phyloP scores from a whole-genome alignment of 768 basidiomycete species.

The Serendipita vermifera region DNA sequence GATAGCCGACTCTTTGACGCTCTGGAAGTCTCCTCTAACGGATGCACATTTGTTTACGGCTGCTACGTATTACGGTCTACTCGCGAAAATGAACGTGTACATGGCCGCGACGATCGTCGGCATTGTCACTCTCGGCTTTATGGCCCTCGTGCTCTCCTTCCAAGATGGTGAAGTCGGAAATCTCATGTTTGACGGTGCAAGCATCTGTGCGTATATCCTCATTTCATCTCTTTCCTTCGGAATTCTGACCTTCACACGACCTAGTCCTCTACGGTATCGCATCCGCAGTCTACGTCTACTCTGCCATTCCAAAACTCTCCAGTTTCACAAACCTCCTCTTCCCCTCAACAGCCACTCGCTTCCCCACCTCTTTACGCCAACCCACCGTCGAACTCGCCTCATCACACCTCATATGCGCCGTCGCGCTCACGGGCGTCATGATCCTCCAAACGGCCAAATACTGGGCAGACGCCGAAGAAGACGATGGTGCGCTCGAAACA shows the following conservation, averaged over 20 bases:
- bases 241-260: neutral
- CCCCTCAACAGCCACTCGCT: constrained; percentile 41
- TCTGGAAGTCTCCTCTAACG: constrained; percentile 77
- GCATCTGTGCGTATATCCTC: constrained; percentile 49
- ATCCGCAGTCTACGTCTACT: constrained; percentile 56
- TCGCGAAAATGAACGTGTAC: constrained; percentile 49
- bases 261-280: constrained; percentile 65
- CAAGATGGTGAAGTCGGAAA: constrained; percentile 67
- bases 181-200: constrained; percentile 85
- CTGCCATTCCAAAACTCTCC: constrained; percentile 53
- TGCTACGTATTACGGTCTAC: constrained; percentile 67
- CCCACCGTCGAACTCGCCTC: constrained; percentile 71
- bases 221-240: neutral
- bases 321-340: constrained; percentile 12
- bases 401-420: constrained; percentile 73
- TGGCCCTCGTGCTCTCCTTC: constrained; percentile 65
- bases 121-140: constrained; percentile 45
- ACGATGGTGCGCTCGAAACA: neutral
- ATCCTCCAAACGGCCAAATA: constrained; percentile 71
- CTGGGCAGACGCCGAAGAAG: constrained; percentile 70
- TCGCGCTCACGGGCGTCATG: constrained; percentile 76
- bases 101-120: constrained; percentile 45
- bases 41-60: constrained; percentile 74
- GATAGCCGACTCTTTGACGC: constrained; percentile 84
- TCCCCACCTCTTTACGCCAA: constrained; percentile 48